Evolutionary conservation across 768 basidiomycete species (phyloP), one percentile per base, ranked within the genome.

Genomic region (Jaapia argillacea): DNA sequence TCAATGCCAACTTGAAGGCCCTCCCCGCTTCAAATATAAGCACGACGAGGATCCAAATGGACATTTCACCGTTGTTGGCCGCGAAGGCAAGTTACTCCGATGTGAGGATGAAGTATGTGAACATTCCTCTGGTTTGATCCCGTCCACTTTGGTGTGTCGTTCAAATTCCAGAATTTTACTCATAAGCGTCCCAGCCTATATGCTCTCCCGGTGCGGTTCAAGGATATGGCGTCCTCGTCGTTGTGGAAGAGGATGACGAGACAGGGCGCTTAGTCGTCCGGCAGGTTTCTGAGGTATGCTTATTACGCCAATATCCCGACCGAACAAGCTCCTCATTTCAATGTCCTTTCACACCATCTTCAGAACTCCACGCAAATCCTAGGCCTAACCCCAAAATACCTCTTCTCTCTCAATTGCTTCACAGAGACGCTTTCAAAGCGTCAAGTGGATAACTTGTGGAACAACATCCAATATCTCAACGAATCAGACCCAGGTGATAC

Each of bases 141-240:
- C n/a, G n/a, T n/a, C n/a, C n/a, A n/a, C 23, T 24, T 42, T 5
- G 5, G n/a, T n/a, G n/a, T n/a, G n/a, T n/a, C n/a, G n/a, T n/a
- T n/a, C n/a, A n/a, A n/a, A n/a, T 13, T 18, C 45, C 26, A 13
- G 14, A n/a, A n/a, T n/a, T n/a, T n/a, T n/a, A n/a, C 24, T 43
- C 26, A n/a, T n/a, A n/a, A n/a, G n/a, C n/a, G n/a, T n/a, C n/a
- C n/a, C n/a, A 83, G 80, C 88, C 87, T 0, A 91, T 91, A 39
- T 75, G 79, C 1, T 77, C 81, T 0, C 88, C 86, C 7, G 87
- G 87, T 3, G 80, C 86, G 2, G 73, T 89, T 1, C 87, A 91
- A 63, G 79, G 77, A 0, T 91, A 82, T 53, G 87, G 86, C n/a
- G 80, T 89, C 0, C 68, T 89, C 3, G 72, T 90, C 41, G 83